Conservation (phyloP, 2,329 filamentous ascomycete genomes). For the Nemania sp. region DNA sequence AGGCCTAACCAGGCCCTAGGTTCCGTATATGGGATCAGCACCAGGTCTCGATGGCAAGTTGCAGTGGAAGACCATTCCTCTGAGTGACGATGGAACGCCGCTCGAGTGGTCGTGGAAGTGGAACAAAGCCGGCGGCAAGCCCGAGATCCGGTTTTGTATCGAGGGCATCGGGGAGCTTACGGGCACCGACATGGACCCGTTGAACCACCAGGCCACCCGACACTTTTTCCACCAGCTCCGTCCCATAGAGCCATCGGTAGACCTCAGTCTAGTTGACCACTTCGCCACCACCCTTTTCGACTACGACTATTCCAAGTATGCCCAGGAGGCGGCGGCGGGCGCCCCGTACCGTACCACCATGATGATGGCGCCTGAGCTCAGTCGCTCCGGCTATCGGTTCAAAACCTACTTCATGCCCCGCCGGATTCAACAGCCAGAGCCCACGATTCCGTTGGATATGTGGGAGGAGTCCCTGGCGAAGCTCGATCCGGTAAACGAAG, state of each 20-base stretch:
- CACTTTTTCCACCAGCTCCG: conserved; percentile 22
- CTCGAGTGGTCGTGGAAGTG: conserved; percentile 29
- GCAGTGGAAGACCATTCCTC: conserved; percentile 6
- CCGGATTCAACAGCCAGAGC: not conserved
- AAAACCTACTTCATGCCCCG: conserved; percentile 34
- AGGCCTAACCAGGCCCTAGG: not conserved
- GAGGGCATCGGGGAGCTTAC: conserved; percentile 29
- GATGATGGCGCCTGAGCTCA: conserved; percentile 16
- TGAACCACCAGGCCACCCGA: conserved; percentile 28
- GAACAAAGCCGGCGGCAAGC: conserved; percentile 11
- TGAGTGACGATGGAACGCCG: conserved; percentile 11
- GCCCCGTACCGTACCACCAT: conserved; percentile 9
- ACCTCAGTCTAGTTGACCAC: conserved; percentile 26
- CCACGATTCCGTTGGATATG: not conserved
- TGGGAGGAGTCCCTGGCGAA: conserved; percentile 14
- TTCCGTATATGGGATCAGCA: conserved; percentile 11
- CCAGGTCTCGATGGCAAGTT: not conserved
- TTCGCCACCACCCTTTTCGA: conserved; percentile 24
- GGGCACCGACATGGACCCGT: conserved; percentile 28
- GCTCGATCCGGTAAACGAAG: conserved; percentile 18
- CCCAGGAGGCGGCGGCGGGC: conserved; percentile 10
- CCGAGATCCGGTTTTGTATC: conserved; percentile 20
- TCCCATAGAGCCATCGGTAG: conserved; percentile 17
- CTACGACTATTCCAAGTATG: conserved; percentile 18
- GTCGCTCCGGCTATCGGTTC: conserved; percentile 9